Conservation (phyloP, 805 yeast species). For the Saturnispora gosingensis region DNA sequence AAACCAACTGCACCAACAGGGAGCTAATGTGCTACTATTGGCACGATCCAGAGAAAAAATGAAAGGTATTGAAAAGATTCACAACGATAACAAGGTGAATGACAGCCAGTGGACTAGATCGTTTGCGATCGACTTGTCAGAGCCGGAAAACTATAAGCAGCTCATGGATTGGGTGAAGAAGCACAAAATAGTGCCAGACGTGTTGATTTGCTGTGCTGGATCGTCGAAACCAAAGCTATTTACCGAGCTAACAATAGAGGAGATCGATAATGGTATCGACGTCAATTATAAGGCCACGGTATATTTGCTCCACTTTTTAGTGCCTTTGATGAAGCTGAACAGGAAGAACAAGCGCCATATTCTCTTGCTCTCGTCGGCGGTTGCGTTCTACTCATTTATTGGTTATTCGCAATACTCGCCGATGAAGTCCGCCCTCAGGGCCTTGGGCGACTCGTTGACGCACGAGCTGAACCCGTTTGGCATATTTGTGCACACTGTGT, state of each 20-base stretch:
- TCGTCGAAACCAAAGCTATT: constrained; percentile 73
- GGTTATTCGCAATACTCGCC: constrained; percentile 94
- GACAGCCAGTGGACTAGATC: constrained; percentile 29
- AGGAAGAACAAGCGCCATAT: constrained; percentile 35
- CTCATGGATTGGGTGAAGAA: constrained; percentile 30
- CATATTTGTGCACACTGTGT: constrained; percentile 61
- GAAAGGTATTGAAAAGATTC: constrained; percentile 30
- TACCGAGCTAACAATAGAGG: constrained; percentile 49
- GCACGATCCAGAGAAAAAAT: constrained; percentile 67
- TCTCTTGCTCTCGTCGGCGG: constrained; percentile 63
- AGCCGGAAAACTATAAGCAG: constrained; percentile 34
- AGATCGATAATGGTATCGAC: constrained; percentile 51
- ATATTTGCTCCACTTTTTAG: constrained; percentile 57
- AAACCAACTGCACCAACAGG: constrained; percentile 30
- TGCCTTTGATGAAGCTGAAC: constrained; percentile 22
- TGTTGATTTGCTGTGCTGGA: constrained; percentile 82
- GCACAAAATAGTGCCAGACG: constrained; percentile 44
- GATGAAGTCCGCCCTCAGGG: constrained; percentile 68
- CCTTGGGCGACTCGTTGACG: constrained; percentile 67
- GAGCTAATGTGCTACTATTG: constrained; percentile 62
- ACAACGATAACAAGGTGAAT: constrained; percentile 15
- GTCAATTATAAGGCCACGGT: constrained; percentile 68
- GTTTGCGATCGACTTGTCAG: constrained; percentile 56
- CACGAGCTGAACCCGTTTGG: constrained; percentile 70
- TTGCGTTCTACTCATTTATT: constrained; percentile 77